phyloP scores from a whole-genome alignment of 345 rosid species.

The Eucalyptus rudis region DNA sequence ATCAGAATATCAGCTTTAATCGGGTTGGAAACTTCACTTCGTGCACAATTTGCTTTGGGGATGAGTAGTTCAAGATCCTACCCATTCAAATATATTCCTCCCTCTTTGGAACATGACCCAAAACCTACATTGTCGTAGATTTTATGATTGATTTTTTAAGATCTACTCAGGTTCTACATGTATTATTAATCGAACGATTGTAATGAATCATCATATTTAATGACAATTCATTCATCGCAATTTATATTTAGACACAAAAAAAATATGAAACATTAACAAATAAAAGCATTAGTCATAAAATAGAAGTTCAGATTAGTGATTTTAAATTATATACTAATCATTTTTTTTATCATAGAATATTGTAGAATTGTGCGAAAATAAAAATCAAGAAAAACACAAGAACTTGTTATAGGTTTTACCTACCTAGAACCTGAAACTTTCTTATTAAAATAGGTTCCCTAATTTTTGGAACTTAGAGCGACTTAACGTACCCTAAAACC shows the following conservation, averaged over 20 bases:
- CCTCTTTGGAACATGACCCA: rapidly evolving
- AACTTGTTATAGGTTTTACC: no score
- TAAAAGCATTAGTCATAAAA: no score
- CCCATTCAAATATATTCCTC: rapidly evolving
- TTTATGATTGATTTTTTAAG: rapidly evolving
- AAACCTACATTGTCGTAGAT: rapidly evolving
- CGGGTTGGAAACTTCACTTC: neutral
- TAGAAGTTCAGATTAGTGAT: rapidly evolving
- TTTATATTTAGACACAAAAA: no score
- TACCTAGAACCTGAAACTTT: rapidly evolving
- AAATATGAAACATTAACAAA: no score
- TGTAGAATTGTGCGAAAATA: no score
- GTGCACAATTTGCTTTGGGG: neutral
- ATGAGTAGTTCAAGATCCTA: no score
- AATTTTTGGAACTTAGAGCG: rapidly evolving
- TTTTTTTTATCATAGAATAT: no score
- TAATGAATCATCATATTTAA: no score
- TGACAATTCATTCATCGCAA: rapidly evolving
- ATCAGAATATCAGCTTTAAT: neutral
- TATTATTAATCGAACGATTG: no score
- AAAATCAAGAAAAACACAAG: no score
- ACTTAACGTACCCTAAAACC: rapidly evolving
- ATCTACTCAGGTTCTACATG: rapidly evolving
- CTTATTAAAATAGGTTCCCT: no score
- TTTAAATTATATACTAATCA: no score